Conservation (phyloP, 768 basidiomycete species). For the Mycena venus region DNA sequence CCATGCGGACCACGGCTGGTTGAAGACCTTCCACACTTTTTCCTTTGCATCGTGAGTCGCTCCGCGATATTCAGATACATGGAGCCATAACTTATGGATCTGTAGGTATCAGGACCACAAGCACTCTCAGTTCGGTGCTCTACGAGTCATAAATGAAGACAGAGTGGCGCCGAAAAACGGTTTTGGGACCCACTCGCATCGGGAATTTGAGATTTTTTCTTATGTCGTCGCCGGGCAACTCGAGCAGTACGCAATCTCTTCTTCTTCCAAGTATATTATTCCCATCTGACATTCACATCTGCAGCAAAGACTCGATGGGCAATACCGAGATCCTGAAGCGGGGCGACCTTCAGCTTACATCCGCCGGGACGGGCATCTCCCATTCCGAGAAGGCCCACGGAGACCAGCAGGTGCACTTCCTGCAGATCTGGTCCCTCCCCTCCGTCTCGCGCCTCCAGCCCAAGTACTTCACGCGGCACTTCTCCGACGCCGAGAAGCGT, state of each 20-base stretch:
- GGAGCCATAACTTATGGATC: not conserved
- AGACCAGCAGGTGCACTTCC: slow-evolving; percentile 59
- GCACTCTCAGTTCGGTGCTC: slow-evolving; percentile 65
- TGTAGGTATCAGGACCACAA: slow-evolving; percentile 19
- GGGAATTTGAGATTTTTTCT: slow-evolving; percentile 92
- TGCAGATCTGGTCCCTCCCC: slow-evolving; percentile 67
- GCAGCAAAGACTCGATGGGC: slow-evolving; percentile 91
- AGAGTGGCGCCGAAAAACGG: slow-evolving; percentile 83
- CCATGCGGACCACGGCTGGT: slow-evolving; percentile 85
- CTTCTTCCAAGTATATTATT: too few relatives aligned
- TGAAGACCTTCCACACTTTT: slow-evolving; percentile 91
- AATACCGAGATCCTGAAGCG: slow-evolving; percentile 91
- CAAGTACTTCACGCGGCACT: slow-evolving; percentile 90
- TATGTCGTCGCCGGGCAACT: slow-evolving; percentile 86
- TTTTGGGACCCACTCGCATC: slow-evolving; percentile 88
- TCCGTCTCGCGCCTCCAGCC: slow-evolving; percentile 67
- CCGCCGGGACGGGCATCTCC: slow-evolving; percentile 91
- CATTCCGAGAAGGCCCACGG: slow-evolving; percentile 75
- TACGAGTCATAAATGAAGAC: slow-evolving; percentile 95
- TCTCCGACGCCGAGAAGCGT: slow-evolving; percentile 85
- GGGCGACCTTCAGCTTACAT: slow-evolving; percentile 93
- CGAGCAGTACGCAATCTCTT: slow-evolving; percentile 89
- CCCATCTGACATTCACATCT: not conserved
- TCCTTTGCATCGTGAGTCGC: slow-evolving; percentile 73
- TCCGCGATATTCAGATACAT: slow-evolving; percentile 38